Evolutionary conservation across 768 basidiomycete species (phyloP).

Genomic region (Lenzites betulinus): DNA sequence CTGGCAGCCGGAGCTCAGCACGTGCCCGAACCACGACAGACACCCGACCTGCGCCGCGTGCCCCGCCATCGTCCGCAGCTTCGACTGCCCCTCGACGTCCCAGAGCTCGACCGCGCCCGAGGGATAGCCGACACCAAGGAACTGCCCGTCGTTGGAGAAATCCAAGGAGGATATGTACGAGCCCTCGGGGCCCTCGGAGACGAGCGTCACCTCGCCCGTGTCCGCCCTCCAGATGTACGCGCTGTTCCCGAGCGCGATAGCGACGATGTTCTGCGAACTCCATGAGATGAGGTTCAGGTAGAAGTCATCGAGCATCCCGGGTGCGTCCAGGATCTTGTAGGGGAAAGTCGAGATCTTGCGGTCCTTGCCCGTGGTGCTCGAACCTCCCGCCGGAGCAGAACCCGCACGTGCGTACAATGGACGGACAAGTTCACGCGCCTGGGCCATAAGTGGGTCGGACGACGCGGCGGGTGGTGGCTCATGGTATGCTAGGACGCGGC

Average conservation of each 20-base stretch:
- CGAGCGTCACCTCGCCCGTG: constrained; percentile 76
- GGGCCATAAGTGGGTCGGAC: constrained; percentile 71
- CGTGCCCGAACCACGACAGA: constrained; percentile 85
- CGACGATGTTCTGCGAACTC: constrained; percentile 84
- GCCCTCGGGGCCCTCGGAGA: constrained; percentile 75
- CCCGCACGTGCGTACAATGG: constrained; percentile 75
- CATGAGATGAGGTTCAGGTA: constrained; percentile 94
- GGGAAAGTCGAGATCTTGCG: constrained; percentile 86
- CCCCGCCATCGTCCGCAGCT: constrained; percentile 88
- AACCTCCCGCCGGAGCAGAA: constrained; percentile 62
- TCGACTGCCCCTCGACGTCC: constrained; percentile 80
- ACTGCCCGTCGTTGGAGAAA: constrained; percentile 79
- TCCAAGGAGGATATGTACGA: constrained; percentile 76
- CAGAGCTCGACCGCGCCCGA: constrained; percentile 92
- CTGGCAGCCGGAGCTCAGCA: constrained; percentile 85
- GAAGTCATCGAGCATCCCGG: constrained; percentile 92
- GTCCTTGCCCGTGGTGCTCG: constrained; percentile 60
- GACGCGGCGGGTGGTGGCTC: constrained; percentile 82
- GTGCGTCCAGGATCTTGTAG: constrained; percentile 93
- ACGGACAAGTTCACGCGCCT: constrained; percentile 75
- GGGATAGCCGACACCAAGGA: constrained; percentile 79
- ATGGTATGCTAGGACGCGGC: constrained; percentile 86
- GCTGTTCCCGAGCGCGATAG: constrained; percentile 82
- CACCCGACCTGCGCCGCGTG: constrained; percentile 84
- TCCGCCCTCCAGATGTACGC: constrained; percentile 97